phyloP scores from a whole-genome alignment of 305 asterid species.

The Solanum hybrid region DNA sequence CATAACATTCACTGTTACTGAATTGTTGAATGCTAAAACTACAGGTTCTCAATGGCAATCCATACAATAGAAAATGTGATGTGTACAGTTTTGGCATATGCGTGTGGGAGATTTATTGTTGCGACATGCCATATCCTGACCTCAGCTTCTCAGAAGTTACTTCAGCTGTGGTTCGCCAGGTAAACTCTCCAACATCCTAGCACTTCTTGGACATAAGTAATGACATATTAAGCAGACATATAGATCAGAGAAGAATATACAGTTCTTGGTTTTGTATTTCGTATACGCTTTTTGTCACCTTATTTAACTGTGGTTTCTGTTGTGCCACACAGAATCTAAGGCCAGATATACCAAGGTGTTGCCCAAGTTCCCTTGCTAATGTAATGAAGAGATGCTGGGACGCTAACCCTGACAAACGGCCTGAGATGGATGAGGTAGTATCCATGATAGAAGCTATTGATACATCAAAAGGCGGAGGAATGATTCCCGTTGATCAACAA shows the following conservation, averaged over 20 bases:
- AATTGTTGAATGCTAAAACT: neutral
- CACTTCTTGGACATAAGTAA: neutral
- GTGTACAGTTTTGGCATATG: conserved; percentile 90
- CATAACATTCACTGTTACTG: neutral
- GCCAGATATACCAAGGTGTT: conserved; percentile 34
- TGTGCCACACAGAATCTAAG: conserved; percentile 21
- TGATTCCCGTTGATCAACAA: conserved; percentile 31
- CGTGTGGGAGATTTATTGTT: conserved; percentile 85
- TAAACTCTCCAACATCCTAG: conserved; percentile 5
- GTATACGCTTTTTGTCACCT: neutral
- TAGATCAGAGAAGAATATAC: neutral
- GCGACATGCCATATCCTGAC: conserved; percentile 89
- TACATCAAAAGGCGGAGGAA: conserved; percentile 33
- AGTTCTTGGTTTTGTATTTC: neutral
- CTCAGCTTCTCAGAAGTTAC: conserved; percentile 90
- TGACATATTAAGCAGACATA: neutral
- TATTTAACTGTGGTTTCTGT: neutral
- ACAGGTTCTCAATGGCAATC: conserved; percentile 80
- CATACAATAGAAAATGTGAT: conserved; percentile 79
- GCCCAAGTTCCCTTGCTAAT: conserved; percentile 27
- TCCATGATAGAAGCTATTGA: conserved; percentile 27
- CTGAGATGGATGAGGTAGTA: conserved; percentile 38
- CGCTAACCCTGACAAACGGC: conserved; percentile 30
- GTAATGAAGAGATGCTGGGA: conserved; percentile 36
- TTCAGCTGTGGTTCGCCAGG: conserved; percentile 94